Base-by-base conservation (phyloP, 164 flowering plant genomes). In the Vitis vinifera region DNA sequence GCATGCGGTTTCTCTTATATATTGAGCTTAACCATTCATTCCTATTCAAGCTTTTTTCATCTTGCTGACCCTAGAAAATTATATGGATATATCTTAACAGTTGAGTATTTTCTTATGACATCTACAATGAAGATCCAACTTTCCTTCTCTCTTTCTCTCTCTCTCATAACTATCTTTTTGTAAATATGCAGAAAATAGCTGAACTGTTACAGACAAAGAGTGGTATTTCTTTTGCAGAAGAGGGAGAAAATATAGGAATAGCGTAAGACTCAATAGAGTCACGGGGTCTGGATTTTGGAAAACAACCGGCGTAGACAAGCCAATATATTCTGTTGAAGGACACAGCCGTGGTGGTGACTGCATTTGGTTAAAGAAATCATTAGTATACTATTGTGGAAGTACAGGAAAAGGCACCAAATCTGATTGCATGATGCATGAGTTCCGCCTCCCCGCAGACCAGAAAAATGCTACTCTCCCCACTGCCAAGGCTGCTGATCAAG, bases 381-480 rank as follows among this genome's bases (percentile, higher is more conserved):
- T 94, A 10, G 98, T 94, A 1, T 94, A 90, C 75, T 94, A 94
- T 66, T 80, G 91, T 31, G 98, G 98, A 47, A 86, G 86, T 47
- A 97, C 98, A 2, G 97, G 98, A 14, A 94, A 94, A 82, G 98
- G 98, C 68, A 84, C 92, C 67, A 94, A 94, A 82, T 92, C 98
- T 15, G 97, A 94, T 65, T 94, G 98, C 97, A 94, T 94, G 98
- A 92, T 93, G 98, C 97, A 93, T 66, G 98, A 93, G 77, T 91
- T 91, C 77, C 92, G 98, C 68, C 97, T 90, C 30, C 30, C 98
- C 1, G n/a, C 84, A 27, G 62, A 53, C 1, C 63, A 56, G 9
- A 59, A 51, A 15, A 56, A n/a, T 62, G 48, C 52, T 79, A 74
- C 69, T 10, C 44, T n/a, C 56, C 30, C 63, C 50, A 64, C 63